Base-by-base conservation (phyloP, 306 rosid genomes). In the Casuarina cunninghamiana region DNA sequence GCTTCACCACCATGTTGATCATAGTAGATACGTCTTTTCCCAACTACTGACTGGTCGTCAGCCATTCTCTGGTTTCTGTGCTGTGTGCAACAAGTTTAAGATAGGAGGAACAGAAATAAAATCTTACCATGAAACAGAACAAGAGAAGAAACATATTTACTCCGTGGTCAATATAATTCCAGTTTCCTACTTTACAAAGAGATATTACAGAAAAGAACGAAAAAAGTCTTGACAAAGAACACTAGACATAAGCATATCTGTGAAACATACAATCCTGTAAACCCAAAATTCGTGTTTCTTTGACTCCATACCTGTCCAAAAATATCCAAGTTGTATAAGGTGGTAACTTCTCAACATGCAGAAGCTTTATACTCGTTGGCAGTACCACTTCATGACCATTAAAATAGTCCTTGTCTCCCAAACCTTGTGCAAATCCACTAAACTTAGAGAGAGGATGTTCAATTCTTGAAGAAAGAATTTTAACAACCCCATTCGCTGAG, bases 51-150 rank as follows among this genome's bases (percentile, higher is more conserved):
- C 78, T 95, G 98, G 69, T 95, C 97, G 67, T 92, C 98, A 46
- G 96, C 95, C 98, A 95, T 95, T 87, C 96, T 95, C 93, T 95
- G 97, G 85, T 95, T 95, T 84, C 98, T 95, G 95, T 70, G 80
- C 90, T 83, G 89, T 71, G 85, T 74, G 81, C 75, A 82, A 83
- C 49, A 89, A 78, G 87, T 82, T 86, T 83, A 81, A 89, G 91
- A 88, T 70, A 82, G 78, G 77, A 75, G 72, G 79, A 84, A 75
- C 86, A 81, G 80, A 77, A 76, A 81, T 53, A 71, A 66, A 77
- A 32, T 72, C 50, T 83, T 48, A 60, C 61, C 57, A 15, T 38
- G 57, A 74, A 43, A 71, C 35, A 66, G 10, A 49, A 81, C 61
- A 74, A 54, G 67, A 75, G 54, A 42, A 66, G 32, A 67, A 67